Conservation (phyloP, 805 yeast species). For the Metschnikowia aberdeeniae region DNA sequence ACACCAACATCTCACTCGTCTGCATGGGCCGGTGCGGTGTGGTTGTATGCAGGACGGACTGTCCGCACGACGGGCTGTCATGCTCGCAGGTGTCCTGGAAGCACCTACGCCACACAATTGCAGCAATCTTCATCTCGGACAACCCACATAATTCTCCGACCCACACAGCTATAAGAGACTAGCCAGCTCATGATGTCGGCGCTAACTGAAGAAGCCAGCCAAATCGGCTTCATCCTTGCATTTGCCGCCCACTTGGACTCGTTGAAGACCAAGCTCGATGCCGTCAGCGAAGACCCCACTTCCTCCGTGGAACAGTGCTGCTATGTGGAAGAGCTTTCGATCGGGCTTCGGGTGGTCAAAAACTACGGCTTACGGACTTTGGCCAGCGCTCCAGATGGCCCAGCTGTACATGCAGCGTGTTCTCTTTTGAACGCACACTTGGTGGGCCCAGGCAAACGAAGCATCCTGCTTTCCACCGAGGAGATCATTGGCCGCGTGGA, state of each 20-base stretch:
- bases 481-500: conserved; percentile 17
- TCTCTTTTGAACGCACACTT: conserved; percentile 15
- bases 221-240: conserved; percentile 26
- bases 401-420: conserved; percentile 7
- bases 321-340: conserved; percentile 19
- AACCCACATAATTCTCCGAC: no score
- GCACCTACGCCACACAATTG: neutral
- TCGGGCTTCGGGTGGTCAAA: conserved; percentile 15
- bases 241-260: conserved; percentile 20
- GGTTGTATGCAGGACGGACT: no score
- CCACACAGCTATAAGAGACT: no score
- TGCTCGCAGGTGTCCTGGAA: neutral
- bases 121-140: neutral
- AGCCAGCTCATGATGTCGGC: neutral
- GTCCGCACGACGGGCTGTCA: no score
- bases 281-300: conserved; percentile 9
- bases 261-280: conserved; percentile 10
- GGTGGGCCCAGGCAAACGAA: conserved; percentile 17
- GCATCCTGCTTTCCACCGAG: conserved; percentile 16
- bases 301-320: conserved; percentile 19
- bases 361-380: conserved; percentile 11
- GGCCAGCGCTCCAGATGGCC: conserved; percentile 14
- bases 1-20: no score
- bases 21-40: no score
- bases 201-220: conserved; percentile 1